Base-by-base conservation (phyloP, 176 grass and related monocot genomes). In the Zoysia pacifica region DNA sequence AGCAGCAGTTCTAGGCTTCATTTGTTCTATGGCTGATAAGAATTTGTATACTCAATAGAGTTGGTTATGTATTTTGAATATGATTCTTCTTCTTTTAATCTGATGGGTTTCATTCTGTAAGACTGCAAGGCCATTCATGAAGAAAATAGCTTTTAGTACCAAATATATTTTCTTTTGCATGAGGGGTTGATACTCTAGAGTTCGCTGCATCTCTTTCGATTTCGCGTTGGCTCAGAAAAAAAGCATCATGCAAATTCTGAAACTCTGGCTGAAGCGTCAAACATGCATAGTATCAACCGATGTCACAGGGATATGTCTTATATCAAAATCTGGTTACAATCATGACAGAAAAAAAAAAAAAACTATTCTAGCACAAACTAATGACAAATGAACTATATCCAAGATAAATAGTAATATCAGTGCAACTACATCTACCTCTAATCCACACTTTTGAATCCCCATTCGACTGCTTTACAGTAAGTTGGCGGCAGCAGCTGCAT, bases 381-480 rank as follows among this genome's bases (percentile, higher is more conserved):
- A 19, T 19, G 5, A 7, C 5, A 48, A 37, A 36, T 19, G 28
- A 70, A 7, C 18, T 48, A 53, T 7, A 66, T 19, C 36, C 47
- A 53, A 51, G 43, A 48, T 6, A 18, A 11, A 51, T 65, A 18
- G 6, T 28, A 28, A 28, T 28, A 78, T 28, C 38, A 67, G 18
- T 44, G 18, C n/a, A 50, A 1, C 76, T 45, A 58, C 39, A 79
- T 46, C 65, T 68, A 72, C 13, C 0, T 9, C 2, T n/a, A 69
- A 12, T 54, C 5, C 1, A 2, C 18, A 6, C 43, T 63, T 41
- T 11, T 16, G 36, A 64, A 88, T 68, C 46, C 70, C 62, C 36
- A 78, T 2, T 58, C 18, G 42, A 40, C 14, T 62, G 58, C 76
- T 80, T 69, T 70, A 80, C 86, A 75, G 10, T 70, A 80, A 41